Evolutionary conservation across 2,329 filamentous ascomycete species (phyloP).

Genomic region (Nakataea oryzae): DNA sequence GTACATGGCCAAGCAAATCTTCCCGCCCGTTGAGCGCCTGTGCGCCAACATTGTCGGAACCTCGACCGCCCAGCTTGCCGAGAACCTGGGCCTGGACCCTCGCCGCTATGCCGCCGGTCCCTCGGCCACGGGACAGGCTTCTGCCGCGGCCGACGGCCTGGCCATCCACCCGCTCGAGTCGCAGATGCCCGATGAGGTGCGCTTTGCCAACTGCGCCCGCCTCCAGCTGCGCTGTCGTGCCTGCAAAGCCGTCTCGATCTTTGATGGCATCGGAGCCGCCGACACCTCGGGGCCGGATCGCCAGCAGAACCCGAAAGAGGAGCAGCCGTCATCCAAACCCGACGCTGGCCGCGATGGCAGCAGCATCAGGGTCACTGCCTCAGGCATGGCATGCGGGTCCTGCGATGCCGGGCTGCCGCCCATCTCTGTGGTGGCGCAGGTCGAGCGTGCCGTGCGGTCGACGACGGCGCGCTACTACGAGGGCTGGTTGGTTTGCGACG

Average conservation of each 20-base stretch:
- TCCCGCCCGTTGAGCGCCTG: slow-evolving; percentile 93
- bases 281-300: too few species aligned
- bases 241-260: slow-evolving; percentile 63
- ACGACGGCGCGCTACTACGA: slow-evolving; percentile 83
- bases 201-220: slow-evolving; percentile 73
- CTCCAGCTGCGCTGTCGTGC: slow-evolving; percentile 70
- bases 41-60: slow-evolving; percentile 94
- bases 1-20: slow-evolving; percentile 96
- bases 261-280: slow-evolving; percentile 61
- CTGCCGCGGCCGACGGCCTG: slow-evolving; percentile 41
- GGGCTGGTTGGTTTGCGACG: slow-evolving; percentile 83
- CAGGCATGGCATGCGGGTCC: slow-evolving; percentile 63
- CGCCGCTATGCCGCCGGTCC: slow-evolving; percentile 56
- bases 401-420: slow-evolving; percentile 59
- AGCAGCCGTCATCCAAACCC: neutral
- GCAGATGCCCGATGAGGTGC: slow-evolving; percentile 82
- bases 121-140: slow-evolving; percentile 27
- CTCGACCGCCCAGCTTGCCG: slow-evolving; percentile 78
- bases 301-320: neutral
- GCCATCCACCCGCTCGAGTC: slow-evolving; percentile 89
- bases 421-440: slow-evolving; percentile 71
- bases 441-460: slow-evolving; percentile 72
- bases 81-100: slow-evolving; percentile 86
- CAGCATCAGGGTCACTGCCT: slow-evolving; percentile 47
- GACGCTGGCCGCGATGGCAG: neutral